Evolutionary conservation across 1,284 basidiomycete species (phyloP).

Genomic region (Papiliotrema laurentii): DNA sequence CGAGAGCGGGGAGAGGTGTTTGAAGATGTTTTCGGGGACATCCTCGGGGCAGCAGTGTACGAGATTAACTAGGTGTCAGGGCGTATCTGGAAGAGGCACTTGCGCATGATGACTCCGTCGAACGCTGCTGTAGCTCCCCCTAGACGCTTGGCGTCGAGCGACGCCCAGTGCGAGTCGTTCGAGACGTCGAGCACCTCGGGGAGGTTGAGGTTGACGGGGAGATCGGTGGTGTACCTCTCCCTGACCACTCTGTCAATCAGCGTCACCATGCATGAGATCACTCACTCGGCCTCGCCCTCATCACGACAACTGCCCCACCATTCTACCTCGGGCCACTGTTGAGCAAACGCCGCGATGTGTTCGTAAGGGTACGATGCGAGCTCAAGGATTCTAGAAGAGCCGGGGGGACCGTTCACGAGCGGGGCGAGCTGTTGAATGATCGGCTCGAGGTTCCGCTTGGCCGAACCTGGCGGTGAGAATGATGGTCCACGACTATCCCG

Average conservation of each 20-base stretch:
- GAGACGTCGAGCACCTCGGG: not conserved
- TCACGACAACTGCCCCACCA: slow-evolving; percentile 31
- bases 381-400: slow-evolving; percentile 20
- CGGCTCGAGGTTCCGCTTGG: slow-evolving; percentile 24
- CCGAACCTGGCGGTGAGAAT: slow-evolving; percentile 20
- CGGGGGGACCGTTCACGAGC: slow-evolving; percentile 9
- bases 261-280: not conserved
- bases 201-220: not conserved
- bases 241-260: not conserved
- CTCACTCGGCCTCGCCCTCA: slow-evolving; percentile 20
- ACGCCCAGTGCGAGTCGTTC: not conserved
- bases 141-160: not conserved
- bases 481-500: not conserved
- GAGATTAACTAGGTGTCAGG: slow-evolving; percentile 30
- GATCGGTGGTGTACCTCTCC: not conserved
- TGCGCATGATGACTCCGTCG: slow-evolving; percentile 7
- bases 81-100: not conserved
- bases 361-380: slow-evolving; percentile 30
- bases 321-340: slow-evolving; percentile 17
- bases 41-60: slow-evolving; percentile 34
- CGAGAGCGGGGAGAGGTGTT: slow-evolving; percentile 21
- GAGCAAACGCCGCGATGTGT: slow-evolving; percentile 26
- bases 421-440: slow-evolving; percentile 22
- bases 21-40: slow-evolving; percentile 33
- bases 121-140: not conserved